These are phyloP conservation scores for Herpetospermum pedunculosum DNA, from an alignment of 306 rosid genomes.

Conservation along the genomic window DNA sequence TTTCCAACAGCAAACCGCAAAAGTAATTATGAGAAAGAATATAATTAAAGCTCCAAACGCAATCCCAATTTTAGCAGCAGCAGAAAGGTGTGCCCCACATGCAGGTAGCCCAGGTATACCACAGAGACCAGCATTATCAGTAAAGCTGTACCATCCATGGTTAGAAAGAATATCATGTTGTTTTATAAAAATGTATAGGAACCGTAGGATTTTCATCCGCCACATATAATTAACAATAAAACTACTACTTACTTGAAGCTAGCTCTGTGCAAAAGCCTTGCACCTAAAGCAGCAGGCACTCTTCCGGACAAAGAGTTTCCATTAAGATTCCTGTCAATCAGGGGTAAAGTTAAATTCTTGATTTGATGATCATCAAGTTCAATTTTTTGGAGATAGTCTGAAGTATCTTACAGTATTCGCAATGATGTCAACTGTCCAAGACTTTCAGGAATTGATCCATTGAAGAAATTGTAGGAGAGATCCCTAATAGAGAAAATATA, in stretches of 20 bases:
- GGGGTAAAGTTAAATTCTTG: constrained; percentile 10
- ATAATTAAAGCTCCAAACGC: constrained; percentile 42
- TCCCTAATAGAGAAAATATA: constrained; percentile 50
- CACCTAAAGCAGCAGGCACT: constrained; percentile 74
- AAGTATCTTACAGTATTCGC: constrained; percentile 50
- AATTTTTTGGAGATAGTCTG: constrained; percentile 8
- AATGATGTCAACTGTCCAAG: constrained; percentile 69
- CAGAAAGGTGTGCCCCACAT: constrained; percentile 66
- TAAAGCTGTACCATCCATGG: constrained; percentile 54
- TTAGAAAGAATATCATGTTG: not conserved
- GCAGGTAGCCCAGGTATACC: constrained; percentile 83
- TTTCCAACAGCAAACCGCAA: constrained; percentile 80
- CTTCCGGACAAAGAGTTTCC: constrained; percentile 66
- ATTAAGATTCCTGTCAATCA: constrained; percentile 68
- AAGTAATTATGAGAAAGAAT: constrained; percentile 35
- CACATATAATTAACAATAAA: not conserved
- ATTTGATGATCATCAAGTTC: not conserved
- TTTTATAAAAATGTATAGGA: not conserved
- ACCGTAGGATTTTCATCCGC: not conserved
- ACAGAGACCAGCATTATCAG: constrained; percentile 81
- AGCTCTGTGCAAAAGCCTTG: constrained; percentile 89
- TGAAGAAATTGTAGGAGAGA: constrained; percentile 70
- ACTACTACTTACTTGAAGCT: constrained; percentile 78
- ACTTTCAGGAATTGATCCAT: constrained; percentile 88
- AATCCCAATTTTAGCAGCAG: constrained; percentile 66